Percentiles rank a stretch among this genome's conserved stretches.
These are phyloP conservation scores for Alternaria postmessia DNA, from an alignment of 2,329 filamentous ascomycete species.

Conservation along the genomic window DNA sequence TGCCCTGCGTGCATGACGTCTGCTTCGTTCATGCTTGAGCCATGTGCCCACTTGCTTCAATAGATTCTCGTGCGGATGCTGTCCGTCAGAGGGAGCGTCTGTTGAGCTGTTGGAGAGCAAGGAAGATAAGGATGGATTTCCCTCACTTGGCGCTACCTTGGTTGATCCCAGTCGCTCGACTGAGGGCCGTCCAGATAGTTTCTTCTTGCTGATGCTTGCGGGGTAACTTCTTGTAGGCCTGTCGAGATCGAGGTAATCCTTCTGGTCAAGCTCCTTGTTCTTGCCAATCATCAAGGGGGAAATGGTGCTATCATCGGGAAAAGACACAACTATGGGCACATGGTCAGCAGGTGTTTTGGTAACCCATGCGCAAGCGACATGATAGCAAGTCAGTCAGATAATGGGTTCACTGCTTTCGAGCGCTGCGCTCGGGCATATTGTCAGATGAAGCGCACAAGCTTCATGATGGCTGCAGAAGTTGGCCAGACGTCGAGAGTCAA, in stretches of 20 bases:
- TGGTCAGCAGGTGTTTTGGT: slow-evolving; percentile 33
- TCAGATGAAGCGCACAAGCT: background rate
- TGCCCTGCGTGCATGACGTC: slow-evolving; percentile 65
- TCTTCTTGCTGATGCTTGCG: slow-evolving; percentile 52
- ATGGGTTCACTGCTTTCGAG: background rate
- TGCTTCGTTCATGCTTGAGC: slow-evolving; percentile 80
- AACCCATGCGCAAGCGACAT: background rate
- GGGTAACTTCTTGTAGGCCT: slow-evolving; percentile 47
- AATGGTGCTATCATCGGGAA: slow-evolving; percentile 55
- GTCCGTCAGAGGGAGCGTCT: slow-evolving; percentile 26
- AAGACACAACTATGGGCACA: slow-evolving; percentile 53
- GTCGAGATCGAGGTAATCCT: slow-evolving; percentile 53
- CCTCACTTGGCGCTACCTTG: slow-evolving; percentile 31
- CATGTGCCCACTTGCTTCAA: slow-evolving; percentile 81
- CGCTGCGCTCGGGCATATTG: background rate
- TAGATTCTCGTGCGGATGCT: slow-evolving; percentile 55
- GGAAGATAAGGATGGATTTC: slow-evolving; percentile 43
- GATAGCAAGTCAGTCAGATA: background rate
- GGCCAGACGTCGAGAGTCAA: background rate
- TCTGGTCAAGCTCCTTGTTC: slow-evolving; percentile 55
- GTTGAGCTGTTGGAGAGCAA: slow-evolving; percentile 42
- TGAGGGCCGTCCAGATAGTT: slow-evolving; percentile 55
- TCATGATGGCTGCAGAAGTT: background rate
- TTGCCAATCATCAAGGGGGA: slow-evolving; percentile 58
- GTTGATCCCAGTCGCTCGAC: slow-evolving; percentile 40